These are phyloP conservation scores for Hymenoscyphus scutula DNA, from an alignment of 2,329 filamentous ascomycete genomes.

Conservation along the genomic window DNA sequence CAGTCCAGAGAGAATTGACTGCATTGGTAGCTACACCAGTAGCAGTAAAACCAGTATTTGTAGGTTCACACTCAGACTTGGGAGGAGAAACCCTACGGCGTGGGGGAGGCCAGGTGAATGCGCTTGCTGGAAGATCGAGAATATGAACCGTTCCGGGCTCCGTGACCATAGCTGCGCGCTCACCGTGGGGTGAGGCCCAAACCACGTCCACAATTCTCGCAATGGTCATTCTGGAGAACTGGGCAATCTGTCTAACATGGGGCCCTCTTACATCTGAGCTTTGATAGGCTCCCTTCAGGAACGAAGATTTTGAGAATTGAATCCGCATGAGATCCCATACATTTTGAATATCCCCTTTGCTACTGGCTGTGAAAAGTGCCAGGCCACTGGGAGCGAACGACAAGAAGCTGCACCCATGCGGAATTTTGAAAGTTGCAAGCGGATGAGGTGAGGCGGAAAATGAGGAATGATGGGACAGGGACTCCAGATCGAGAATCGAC, in stretches of 20 bases:
- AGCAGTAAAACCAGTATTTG: slow-evolving; percentile 48
- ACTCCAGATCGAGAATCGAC: slow-evolving; percentile 70
- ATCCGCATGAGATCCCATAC: slow-evolving; percentile 76
- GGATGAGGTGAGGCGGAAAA: slow-evolving; percentile 52
- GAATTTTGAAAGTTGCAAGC: slow-evolving; percentile 67
- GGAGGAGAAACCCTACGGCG: slow-evolving; percentile 41
- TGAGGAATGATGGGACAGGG: slow-evolving; percentile 50
- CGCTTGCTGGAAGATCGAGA: slow-evolving; percentile 77
- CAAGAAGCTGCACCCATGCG: slow-evolving; percentile 75
- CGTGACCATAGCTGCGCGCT: slow-evolving; percentile 84
- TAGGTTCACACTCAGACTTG: slow-evolving; percentile 37
- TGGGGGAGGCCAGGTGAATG: slow-evolving; percentile 84
- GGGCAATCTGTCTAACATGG: slow-evolving; percentile 77
- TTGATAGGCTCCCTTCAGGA: slow-evolving; percentile 53
- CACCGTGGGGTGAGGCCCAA: slow-evolving; percentile 79
- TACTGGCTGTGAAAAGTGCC: slow-evolving; percentile 74
- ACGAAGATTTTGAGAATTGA: slow-evolving; percentile 60
- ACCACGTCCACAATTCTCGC: slow-evolving; percentile 86
- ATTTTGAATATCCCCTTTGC: slow-evolving; percentile 78
- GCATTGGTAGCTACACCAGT: slow-evolving; percentile 35
- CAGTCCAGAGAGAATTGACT: slow-evolving; percentile 35
- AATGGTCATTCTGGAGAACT: slow-evolving; percentile 88
- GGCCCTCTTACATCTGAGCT: slow-evolving; percentile 41
- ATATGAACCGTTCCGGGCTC: slow-evolving; percentile 95
- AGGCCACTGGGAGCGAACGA: slow-evolving; percentile 75